These are phyloP conservation scores for Trypanosoma vivax DNA, from an alignment of 208 protist genomes.

Conservation along the genomic window DNA sequence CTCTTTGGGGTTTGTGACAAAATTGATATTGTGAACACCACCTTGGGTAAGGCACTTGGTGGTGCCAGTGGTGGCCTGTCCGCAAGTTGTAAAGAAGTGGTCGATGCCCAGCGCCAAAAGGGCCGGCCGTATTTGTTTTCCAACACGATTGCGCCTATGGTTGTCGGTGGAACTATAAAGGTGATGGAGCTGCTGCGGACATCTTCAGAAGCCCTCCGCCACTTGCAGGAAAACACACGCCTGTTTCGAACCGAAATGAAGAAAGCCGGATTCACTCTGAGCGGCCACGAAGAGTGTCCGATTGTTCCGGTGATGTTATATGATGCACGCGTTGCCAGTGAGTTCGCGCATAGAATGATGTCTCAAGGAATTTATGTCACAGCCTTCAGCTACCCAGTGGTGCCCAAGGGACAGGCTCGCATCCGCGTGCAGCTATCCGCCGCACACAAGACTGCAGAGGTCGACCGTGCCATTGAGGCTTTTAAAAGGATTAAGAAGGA, in stretches of 20 bases:
- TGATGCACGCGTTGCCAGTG: slow-evolving; percentile 68
- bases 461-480: slow-evolving; percentile 59
- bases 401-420: slow-evolving; percentile 66
- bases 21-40: slow-evolving; percentile 78
- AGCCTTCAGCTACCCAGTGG: slow-evolving; percentile 83
- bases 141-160: slow-evolving; percentile 74
- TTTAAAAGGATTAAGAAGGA: slow-evolving; percentile 75
- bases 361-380: slow-evolving; percentile 87
- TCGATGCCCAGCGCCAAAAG: slow-evolving; percentile 74
- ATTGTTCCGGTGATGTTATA: slow-evolving; percentile 75
- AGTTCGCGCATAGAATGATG: slow-evolving; percentile 83
- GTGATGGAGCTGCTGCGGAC: slow-evolving; percentile 49
- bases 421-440: slow-evolving; percentile 88
- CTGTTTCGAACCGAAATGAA: slow-evolving; percentile 67
- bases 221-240: slow-evolving; percentile 55
- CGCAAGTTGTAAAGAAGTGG: slow-evolving; percentile 43
- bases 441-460: slow-evolving; percentile 66
- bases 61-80: slow-evolving; percentile 52
- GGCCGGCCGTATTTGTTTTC: slow-evolving; percentile 87
- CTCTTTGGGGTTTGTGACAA: slow-evolving; percentile 47
- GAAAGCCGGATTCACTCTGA: slow-evolving; percentile 47
- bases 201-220: slow-evolving; percentile 18
- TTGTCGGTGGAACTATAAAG: slow-evolving; percentile 64
- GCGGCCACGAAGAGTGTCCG: slow-evolving; percentile 58
- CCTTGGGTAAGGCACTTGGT: slow-evolving; percentile 74